Conservation (phyloP, 306 rosid genomes). For the Castanea mollissima region DNA sequence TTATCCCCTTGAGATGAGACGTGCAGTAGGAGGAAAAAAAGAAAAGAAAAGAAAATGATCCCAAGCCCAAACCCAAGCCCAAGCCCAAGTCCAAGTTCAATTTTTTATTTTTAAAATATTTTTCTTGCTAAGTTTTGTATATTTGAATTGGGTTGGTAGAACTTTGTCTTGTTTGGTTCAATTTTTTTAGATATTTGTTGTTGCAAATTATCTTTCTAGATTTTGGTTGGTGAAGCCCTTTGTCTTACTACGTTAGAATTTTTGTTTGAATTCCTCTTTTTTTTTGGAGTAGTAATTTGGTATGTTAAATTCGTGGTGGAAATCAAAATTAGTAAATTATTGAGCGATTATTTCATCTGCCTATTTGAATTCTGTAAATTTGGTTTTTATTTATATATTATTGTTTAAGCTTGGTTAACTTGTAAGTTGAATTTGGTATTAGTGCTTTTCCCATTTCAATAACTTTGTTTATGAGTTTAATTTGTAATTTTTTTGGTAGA, state of each 20-base stretch:
- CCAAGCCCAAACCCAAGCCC: neutral
- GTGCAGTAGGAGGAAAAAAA: too few relatives aligned
- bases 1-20: too few relatives aligned
- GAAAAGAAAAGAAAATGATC: neutral
- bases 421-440: neutral
- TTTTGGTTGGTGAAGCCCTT: neutral
- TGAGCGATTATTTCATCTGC: neutral
- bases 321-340: neutral
- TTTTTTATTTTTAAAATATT: too few relatives aligned
- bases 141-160: neutral
- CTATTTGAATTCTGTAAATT: neutral
- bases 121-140: neutral
- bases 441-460: neutral
- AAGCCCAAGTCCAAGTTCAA: neutral
- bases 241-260: neutral
- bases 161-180: constrained; percentile 3
- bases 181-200: neutral
- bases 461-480: neutral
- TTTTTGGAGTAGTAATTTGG: too few relatives aligned
- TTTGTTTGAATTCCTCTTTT: neutral
- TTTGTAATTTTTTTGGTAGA: neutral
- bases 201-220: too few relatives aligned
- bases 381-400: neutral
- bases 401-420: neutral
- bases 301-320: neutral